Evolutionary conservation across 1,284 basidiomycete genomes (phyloP), one percentile per base, ranked within the genome.

Genomic region (Inonotus obliquus): DNA sequence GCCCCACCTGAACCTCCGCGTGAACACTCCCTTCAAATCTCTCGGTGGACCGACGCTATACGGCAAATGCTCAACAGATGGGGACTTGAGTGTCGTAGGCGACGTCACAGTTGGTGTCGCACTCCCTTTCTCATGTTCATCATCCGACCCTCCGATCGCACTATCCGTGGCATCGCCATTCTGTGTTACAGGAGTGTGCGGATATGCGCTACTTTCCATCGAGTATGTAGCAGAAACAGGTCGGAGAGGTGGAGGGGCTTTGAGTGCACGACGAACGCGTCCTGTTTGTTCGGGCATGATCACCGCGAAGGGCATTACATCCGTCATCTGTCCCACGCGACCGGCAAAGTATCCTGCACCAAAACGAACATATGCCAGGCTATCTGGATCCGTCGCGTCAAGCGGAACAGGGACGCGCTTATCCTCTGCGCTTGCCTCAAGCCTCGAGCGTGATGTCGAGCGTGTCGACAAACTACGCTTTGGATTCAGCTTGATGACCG

Each of bases 1-100:
- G 19, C 91, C 91, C 91, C 91, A 93, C 67, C 91, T 76, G 72
- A 87, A 92, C 69, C 83, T 86, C 63, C 91, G 77, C 39, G 83
- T 78, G 71, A 91, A 92, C 60, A 87, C 78, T 56, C 88, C 87
- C 72, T 79, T 83, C 69, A 91, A 73, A 69, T 85, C 82, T 35
- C 84, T 82, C 27, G 86, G 86, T 19, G 84, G 83, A 37, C 77
- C 76, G 27, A 78, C 69, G 49, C 81, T 68, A 65, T 80, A 81
- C 14, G 78, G 69, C 47, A 79, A 52, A 64, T 67, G 69, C 62
- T 59, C 49, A 37, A 58, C 44, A 21, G 67, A 65, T 11, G 70
- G 69, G 38, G 69, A 67, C 47, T 65, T 58, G 13, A 71, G 71
- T 51, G 71, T 69, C 48, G 69, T 61, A 13, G 65, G 67, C 32